A percentile compares a stretch with the other conserved stretches of the same genome.
Evolutionary conservation across 75 land plant genomes (phyloP).

Genomic region (Sequoiadendron giganteum): DNA sequence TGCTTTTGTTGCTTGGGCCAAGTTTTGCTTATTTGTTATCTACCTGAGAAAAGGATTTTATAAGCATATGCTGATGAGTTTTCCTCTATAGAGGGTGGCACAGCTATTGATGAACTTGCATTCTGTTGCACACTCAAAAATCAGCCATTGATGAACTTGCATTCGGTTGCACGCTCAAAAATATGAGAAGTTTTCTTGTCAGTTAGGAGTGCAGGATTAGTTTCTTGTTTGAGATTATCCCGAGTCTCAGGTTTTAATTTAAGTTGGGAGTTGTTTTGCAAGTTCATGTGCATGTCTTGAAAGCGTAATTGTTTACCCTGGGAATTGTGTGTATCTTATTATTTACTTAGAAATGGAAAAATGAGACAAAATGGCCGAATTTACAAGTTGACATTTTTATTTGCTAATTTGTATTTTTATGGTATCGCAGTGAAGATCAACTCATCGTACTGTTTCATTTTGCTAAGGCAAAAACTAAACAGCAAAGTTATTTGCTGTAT

Average conservation of each 20-base stretch:
- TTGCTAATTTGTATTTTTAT: not conserved
- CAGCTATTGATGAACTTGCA: not conserved
- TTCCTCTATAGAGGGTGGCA: not conserved
- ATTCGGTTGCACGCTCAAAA: not conserved
- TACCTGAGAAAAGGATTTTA: not conserved
- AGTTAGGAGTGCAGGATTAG: not conserved
- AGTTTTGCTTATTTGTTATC: not conserved
- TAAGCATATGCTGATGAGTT: not conserved
- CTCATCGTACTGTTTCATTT: not conserved
- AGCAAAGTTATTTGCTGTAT: not conserved
- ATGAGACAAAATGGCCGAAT: not conserved
- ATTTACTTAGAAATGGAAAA: not conserved
- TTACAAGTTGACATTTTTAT: not conserved
- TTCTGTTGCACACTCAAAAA: not conserved
- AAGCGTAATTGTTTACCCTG: not conserved
- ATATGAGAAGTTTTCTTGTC: not conserved
- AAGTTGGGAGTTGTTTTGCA: not conserved
- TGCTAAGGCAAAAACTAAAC: not conserved
- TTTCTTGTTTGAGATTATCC: not conserved
- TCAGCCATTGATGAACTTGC: not conserved
- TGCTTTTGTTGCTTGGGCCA: not conserved
- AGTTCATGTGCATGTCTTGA: not conserved
- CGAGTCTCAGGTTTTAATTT: not conserved
- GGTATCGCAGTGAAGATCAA: not conserved
- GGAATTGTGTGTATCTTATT: not conserved